phyloP scores from a whole-genome alignment of 805 yeast species.

The Candida chauliodis region DNA sequence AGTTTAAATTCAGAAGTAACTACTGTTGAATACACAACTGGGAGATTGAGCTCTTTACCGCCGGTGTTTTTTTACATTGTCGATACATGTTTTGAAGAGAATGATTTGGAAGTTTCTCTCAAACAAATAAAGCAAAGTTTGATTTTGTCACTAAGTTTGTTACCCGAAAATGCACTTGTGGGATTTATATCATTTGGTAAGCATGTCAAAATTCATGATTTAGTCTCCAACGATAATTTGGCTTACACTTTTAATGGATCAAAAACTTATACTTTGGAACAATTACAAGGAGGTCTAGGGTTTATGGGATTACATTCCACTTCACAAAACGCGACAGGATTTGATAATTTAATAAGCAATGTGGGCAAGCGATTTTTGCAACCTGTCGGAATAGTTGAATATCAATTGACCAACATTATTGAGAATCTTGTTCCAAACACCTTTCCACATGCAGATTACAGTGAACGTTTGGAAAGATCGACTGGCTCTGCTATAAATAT shows the following conservation, averaged over 20 bases:
- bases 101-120: constrained; percentile 41
- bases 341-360: constrained; percentile 11
- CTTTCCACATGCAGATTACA: constrained; percentile 42
- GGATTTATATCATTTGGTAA: constrained; percentile 61
- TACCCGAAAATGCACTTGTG: constrained; percentile 54
- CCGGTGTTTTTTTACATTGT: constrained; percentile 53
- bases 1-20: constrained; percentile 38
- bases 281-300: constrained; percentile 46
- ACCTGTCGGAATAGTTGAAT: constrained; percentile 48
- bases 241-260: constrained; percentile 53
- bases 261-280: constrained; percentile 46
- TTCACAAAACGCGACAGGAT: constrained; percentile 5
- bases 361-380: constrained; percentile 40
- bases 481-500: constrained; percentile 61
- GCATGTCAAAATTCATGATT: constrained; percentile 55
- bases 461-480: constrained; percentile 49
- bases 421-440: constrained; percentile 47
- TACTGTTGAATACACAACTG: constrained; percentile 51
- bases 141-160: constrained; percentile 38
- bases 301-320: constrained; percentile 25
- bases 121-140: constrained; percentile 50
- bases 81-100: constrained; percentile 53
- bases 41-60: constrained; percentile 37
- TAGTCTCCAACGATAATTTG: constrained; percentile 29
- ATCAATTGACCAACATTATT: constrained; percentile 44